Evolutionary conservation across 2,329 filamentous ascomycete genomes (phyloP).

Genomic region (Cercospora sojina): DNA sequence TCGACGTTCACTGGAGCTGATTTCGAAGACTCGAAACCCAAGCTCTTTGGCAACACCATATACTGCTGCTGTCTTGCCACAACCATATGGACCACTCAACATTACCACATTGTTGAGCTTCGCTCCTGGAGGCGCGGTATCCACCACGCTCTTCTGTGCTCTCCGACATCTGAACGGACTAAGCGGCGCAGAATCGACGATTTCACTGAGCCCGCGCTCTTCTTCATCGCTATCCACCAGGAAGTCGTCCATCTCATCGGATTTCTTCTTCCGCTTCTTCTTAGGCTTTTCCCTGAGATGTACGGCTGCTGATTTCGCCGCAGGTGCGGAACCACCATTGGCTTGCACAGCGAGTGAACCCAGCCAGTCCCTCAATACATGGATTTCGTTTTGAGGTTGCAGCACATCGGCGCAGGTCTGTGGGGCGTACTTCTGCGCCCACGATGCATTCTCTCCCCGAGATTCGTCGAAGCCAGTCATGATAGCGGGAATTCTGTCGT

Average conservation of each 20-base stretch:
- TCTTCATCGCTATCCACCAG: slow-evolving; percentile 78
- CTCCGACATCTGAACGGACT: slow-evolving; percentile 8
- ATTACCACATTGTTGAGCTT: slow-evolving; percentile 74
- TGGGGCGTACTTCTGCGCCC: slow-evolving; percentile 86
- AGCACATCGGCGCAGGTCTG: slow-evolving; percentile 67
- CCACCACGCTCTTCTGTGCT: slow-evolving; percentile 41
- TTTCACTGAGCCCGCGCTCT: slow-evolving; percentile 64
- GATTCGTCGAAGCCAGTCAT: slow-evolving; percentile 80
- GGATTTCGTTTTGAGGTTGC: slow-evolving; percentile 68
- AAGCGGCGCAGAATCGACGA: slow-evolving; percentile 52
- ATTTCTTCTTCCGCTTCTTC: slow-evolving; percentile 62
- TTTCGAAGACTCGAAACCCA: slow-evolving; percentile 91
- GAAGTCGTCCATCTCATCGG: slow-evolving; percentile 74
- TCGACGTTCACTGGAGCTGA: slow-evolving; percentile 78
- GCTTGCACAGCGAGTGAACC: slow-evolving; percentile 71
- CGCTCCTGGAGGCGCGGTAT: slow-evolving; percentile 34
- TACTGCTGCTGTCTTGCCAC: slow-evolving; percentile 89
- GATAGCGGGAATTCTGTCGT: slow-evolving; percentile 57
- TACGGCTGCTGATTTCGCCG: slow-evolving; percentile 15
- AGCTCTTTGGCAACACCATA: slow-evolving; percentile 91
- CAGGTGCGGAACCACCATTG: slow-evolving; percentile 62
- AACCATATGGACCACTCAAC: slow-evolving; percentile 83
- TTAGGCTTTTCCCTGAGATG: slow-evolving; percentile 40
- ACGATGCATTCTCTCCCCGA: slow-evolving; percentile 69
- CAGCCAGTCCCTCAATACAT: slow-evolving; percentile 78